Percentiles rank a stretch among this genome's conserved stretches.
phyloP scores from a whole-genome alignment of 2,329 filamentous ascomycete species.

The Beauveria rudraprayagi region DNA sequence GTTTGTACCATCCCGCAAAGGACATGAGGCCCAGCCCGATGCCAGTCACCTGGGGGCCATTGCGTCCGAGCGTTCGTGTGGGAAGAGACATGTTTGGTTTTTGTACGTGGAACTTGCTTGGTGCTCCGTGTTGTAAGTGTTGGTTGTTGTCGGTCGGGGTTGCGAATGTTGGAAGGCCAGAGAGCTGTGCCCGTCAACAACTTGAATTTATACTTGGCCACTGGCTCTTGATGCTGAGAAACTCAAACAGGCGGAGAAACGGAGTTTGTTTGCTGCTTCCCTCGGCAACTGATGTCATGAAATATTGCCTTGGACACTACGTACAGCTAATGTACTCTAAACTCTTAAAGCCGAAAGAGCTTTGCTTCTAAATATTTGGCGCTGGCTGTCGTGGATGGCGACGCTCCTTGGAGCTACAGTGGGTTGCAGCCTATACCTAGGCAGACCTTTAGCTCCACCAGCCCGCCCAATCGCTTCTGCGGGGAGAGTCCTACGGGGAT shows the following conservation, averaged over 20 bases:
- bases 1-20: conserved; percentile 17
- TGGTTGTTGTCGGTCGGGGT: neutral
- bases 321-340: neutral
- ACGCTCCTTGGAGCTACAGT: neutral
- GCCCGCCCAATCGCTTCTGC: too few species aligned
- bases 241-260: neutral
- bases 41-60: conserved; percentile 37
- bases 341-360: conserved; percentile 3
- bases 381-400: neutral
- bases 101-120: neutral
- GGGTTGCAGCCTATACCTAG: too few species aligned
- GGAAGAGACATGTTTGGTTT: conserved; percentile 5
- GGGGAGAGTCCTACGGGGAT: too few species aligned
- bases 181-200: neutral
- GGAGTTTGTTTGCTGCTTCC: neutral
- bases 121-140: neutral
- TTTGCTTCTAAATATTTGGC: neutral
- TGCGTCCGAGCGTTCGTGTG: conserved; percentile 28
- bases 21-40: conserved; percentile 42
- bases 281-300: conserved; percentile 1
- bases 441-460: neutral
- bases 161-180: too few species aligned
- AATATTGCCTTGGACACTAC: neutral
- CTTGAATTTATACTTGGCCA: neutral
- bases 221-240: neutral